These are phyloP conservation scores for Eragrostis curvula DNA, from an alignment of 176 grass and related monocot species.

Conservation along the genomic window DNA sequence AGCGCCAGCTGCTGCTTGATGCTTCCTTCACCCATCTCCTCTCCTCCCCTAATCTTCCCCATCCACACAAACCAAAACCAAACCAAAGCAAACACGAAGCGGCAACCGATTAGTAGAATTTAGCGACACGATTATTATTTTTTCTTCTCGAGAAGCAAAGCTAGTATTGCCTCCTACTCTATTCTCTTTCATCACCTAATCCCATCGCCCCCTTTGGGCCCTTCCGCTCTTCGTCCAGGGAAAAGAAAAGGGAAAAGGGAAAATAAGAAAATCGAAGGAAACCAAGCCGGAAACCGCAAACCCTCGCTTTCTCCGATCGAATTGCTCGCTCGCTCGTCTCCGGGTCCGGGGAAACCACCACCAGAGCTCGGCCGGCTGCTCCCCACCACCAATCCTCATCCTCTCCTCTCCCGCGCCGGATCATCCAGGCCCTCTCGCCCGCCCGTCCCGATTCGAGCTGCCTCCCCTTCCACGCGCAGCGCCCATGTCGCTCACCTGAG, in stretches of 20 bases:
- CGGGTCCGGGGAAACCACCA: slow-evolving; percentile 35
- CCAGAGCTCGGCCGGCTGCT: slow-evolving; percentile 41
- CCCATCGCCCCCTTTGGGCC: background rate
- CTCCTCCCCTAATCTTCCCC: background rate
- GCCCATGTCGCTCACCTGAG: slow-evolving; percentile 62
- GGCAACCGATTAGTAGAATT: background rate
- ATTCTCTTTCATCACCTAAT: slow-evolving; percentile 54
- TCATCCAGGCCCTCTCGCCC: slow-evolving; percentile 36
- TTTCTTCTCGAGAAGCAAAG: background rate
- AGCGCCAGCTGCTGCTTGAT: background rate
- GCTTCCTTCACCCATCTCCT: background rate
- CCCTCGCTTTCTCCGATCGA: slow-evolving; percentile 67
- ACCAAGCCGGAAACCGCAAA: slow-evolving; percentile 25
- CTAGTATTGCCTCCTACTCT: background rate
- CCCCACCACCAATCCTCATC: slow-evolving; percentile 32
- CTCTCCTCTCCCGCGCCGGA: background rate
- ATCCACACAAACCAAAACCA: background rate
- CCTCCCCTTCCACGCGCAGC: background rate
- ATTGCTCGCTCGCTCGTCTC: slow-evolving; percentile 36
- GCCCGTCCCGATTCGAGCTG: slow-evolving; percentile 24
- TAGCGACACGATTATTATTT: background rate
- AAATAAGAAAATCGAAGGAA: background rate
- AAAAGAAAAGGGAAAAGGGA: background rate
- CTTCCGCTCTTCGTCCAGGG: background rate
- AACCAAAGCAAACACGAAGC: slow-evolving; percentile 18